Evolutionary conservation across 805 yeast species (phyloP).

Genomic region (Yarrowia phangngaensis): DNA sequence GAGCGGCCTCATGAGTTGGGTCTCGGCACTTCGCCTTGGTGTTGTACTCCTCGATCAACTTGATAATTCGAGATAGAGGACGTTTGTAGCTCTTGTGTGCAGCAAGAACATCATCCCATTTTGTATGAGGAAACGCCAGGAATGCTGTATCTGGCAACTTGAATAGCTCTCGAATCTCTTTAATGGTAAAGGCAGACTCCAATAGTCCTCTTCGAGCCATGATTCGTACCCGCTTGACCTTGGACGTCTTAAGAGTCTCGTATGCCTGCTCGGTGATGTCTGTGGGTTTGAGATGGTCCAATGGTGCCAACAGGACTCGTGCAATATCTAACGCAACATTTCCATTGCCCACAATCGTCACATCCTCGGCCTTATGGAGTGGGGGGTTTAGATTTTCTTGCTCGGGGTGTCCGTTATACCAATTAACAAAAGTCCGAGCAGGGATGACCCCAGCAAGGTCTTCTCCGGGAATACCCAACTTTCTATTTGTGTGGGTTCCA

Average conservation of each 20-base stretch:
- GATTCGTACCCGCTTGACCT: slow-evolving; percentile 61
- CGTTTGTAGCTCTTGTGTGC: slow-evolving; percentile 24
- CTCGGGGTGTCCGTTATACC: slow-evolving; percentile 92
- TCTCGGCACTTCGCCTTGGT: slow-evolving; percentile 10
- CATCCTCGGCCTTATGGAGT: slow-evolving; percentile 58
- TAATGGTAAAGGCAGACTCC: slow-evolving; percentile 83
- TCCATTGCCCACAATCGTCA: slow-evolving; percentile 90
- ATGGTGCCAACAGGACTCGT: slow-evolving; percentile 63
- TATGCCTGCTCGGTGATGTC: slow-evolving; percentile 69
- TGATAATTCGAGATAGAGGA: slow-evolving; percentile 28
- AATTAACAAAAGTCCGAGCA: slow-evolving; percentile 84
- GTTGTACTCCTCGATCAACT: slow-evolving; percentile 32
- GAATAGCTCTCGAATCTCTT: slow-evolving; percentile 82
- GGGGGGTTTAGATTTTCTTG: slow-evolving; percentile 50
- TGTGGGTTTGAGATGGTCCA: slow-evolving; percentile 57
- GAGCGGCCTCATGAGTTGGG: slow-evolving; percentile 2
- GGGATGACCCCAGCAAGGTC: slow-evolving; percentile 61
- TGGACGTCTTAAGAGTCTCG: slow-evolving; percentile 48
- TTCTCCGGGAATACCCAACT: slow-evolving; percentile 57
- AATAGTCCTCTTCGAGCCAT: slow-evolving; percentile 83
- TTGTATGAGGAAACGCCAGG: slow-evolving; percentile 1
- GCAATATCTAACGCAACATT: slow-evolving; percentile 94
- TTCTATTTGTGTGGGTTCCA: slow-evolving; percentile 63
- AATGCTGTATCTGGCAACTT: slow-evolving; percentile 37
- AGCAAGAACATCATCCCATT: slow-evolving; percentile 20